These are phyloP conservation scores for Ettlia oleoabundans DNA, from an alignment of 139 green algal genomes.

Conservation along the genomic window DNA sequence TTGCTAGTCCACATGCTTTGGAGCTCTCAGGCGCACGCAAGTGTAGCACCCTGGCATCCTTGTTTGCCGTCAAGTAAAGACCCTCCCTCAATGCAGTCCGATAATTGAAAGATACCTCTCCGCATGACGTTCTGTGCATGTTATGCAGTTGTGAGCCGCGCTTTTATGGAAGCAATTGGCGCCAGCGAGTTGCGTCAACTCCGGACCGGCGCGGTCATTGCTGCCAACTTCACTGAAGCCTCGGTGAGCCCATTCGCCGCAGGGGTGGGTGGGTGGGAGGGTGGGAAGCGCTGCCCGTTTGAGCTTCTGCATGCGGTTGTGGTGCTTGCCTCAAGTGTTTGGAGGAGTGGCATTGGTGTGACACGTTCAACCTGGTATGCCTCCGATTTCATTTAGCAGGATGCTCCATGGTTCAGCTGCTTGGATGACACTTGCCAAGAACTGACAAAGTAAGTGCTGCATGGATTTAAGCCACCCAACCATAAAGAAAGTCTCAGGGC, in stretches of 20 bases:
- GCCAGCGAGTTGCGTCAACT: neutral
- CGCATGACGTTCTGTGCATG: too few relatives aligned
- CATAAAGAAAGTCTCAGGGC: neutral
- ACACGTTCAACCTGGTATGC: neutral
- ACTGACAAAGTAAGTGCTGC: neutral
- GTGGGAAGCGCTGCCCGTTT: neutral
- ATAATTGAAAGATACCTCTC: too few relatives aligned
- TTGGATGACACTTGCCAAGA: neutral
- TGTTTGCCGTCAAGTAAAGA: too few relatives aligned
- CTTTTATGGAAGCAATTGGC: neutral
- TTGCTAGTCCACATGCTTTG: too few relatives aligned
- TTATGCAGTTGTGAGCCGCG: neutral
- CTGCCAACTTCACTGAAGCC: neutral
- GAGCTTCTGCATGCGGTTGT: neutral
- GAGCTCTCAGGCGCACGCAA: too few relatives aligned
- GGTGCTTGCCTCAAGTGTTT: neutral
- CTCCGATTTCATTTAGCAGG: neutral
- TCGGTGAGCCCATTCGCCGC: neutral
- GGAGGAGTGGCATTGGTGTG: too few relatives aligned
- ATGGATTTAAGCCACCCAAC: too few relatives aligned
- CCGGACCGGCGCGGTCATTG: neutral
- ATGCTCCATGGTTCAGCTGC: slow-evolving; percentile 28
- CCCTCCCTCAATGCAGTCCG: too few relatives aligned
- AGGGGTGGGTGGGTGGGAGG: too few relatives aligned
- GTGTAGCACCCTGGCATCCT: too few relatives aligned